A percentile compares a stretch with the other conserved stretches of the same genome.
Evolutionary conservation across 805 yeast species (phyloP).

Genomic region (Myxozyma neglecta): DNA sequence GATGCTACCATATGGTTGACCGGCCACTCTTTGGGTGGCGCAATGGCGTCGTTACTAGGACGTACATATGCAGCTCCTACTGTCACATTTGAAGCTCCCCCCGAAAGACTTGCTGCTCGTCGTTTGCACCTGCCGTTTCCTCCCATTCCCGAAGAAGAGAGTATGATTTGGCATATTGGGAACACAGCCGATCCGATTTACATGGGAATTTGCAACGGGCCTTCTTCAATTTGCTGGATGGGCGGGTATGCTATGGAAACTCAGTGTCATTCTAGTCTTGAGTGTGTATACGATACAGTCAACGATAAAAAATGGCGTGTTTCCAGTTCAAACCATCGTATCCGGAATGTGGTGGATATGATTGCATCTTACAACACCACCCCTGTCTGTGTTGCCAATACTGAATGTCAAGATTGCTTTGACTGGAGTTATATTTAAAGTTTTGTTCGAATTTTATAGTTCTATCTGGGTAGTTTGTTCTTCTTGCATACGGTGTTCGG

Average conservation of each 20-base stretch:
- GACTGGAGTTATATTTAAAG: constrained; percentile 29
- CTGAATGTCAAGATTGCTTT: constrained; percentile 30
- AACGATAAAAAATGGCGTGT: constrained; percentile 81
- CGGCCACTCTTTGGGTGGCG: constrained; percentile 95
- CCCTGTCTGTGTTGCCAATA: constrained; percentile 54
- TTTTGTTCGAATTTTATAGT: not conserved
- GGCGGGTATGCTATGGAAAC: constrained; percentile 99
- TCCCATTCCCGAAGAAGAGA: constrained; percentile 71
- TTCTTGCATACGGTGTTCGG: constrained; percentile 13
- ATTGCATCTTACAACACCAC: constrained; percentile 71
- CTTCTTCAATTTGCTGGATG: constrained; percentile 81
- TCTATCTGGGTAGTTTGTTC: not conserved
- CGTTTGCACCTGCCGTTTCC: constrained; percentile 87
- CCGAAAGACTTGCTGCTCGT: constrained; percentile 78
- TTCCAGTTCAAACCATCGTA: constrained; percentile 82
- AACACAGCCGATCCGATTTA: constrained; percentile 96
- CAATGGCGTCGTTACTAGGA: constrained; percentile 77
- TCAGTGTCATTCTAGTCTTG: constrained; percentile 85
- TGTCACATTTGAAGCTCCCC: constrained; percentile 92
- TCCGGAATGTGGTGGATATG: constrained; percentile 83
- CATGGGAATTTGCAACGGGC: constrained; percentile 97
- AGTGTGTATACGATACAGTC: constrained; percentile 87
- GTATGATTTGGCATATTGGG: constrained; percentile 92
- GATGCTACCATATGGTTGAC: constrained; percentile 80
- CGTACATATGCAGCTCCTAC: constrained; percentile 90